Conservation (phyloP, 2,329 filamentous ascomycete genomes). For the Fusarium odoratissimum region DNA sequence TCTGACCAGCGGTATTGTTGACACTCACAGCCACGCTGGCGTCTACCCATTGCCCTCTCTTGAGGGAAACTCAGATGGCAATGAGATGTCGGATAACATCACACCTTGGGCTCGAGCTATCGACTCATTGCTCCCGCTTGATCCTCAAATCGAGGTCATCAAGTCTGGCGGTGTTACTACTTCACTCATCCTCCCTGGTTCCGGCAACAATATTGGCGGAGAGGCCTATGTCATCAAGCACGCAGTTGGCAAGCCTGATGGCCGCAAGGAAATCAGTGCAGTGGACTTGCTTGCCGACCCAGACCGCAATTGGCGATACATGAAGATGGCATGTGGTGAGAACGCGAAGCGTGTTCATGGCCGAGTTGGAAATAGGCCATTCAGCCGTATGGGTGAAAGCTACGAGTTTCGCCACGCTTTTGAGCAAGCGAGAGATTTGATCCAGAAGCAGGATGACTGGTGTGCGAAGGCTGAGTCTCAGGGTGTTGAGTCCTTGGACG, state of each 20-base stretch:
- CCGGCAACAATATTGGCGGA: slow-evolving; percentile 79
- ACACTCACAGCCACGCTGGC: slow-evolving; percentile 77
- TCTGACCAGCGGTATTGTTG: slow-evolving; percentile 74
- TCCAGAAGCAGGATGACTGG: slow-evolving; percentile 75
- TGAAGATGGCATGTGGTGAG: slow-evolving; percentile 83
- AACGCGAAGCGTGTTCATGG: slow-evolving; percentile 74
- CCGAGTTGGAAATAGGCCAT: slow-evolving; percentile 62
- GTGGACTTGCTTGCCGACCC: slow-evolving; percentile 74
- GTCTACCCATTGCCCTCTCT: slow-evolving; percentile 68
- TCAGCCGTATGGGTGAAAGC: slow-evolving; percentile 74
- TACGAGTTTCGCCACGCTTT: slow-evolving; percentile 77
- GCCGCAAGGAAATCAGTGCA: slow-evolving; percentile 71
- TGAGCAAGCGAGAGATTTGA: slow-evolving; percentile 68
- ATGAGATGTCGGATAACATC: slow-evolving; percentile 72
- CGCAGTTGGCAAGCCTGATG: slow-evolving; percentile 69
- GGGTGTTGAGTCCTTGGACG: slow-evolving; percentile 62
- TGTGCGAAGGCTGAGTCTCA: slow-evolving; percentile 65
- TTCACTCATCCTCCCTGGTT: slow-evolving; percentile 73
- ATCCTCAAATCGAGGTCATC: slow-evolving; percentile 75
- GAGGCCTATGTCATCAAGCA: slow-evolving; percentile 78
- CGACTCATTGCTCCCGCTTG: slow-evolving; percentile 71
- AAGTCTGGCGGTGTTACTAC: slow-evolving; percentile 80
- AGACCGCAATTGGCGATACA: slow-evolving; percentile 73
- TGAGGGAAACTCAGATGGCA: slow-evolving; percentile 66
- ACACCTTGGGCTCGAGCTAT: slow-evolving; percentile 76